Percentiles rank a stretch among this genome's conserved stretches.
phyloP scores from a whole-genome alignment of 352 stramenopile genomes.

The Phytophthora kernoviae region DNA sequence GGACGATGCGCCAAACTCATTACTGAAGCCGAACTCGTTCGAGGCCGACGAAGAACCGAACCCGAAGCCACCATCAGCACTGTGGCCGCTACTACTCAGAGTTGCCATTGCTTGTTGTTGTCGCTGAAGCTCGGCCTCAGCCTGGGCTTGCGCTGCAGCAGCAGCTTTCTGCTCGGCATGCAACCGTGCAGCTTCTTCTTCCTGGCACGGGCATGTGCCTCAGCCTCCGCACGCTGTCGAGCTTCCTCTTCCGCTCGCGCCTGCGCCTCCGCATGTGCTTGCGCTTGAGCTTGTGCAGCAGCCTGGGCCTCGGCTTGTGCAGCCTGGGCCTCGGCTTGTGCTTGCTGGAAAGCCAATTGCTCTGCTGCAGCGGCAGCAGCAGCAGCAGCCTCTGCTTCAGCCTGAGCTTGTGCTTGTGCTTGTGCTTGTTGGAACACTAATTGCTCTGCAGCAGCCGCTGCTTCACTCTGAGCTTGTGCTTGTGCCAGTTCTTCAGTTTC shows the following conservation, averaged over 20 bases:
- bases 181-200: constrained; percentile 31
- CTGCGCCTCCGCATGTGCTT: constrained; percentile 32
- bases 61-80: constrained; percentile 22
- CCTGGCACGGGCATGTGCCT: constrained; percentile 32
- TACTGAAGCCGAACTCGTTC: constrained; percentile 43
- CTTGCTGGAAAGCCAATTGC: constrained; percentile 32
- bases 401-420: constrained; percentile 31
- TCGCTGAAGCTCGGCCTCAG: constrained; percentile 30
- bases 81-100: constrained; percentile 36
- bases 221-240: constrained; percentile 23
- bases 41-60: constrained; percentile 27
- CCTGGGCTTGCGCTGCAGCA: constrained; percentile 24
- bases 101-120: constrained; percentile 28
- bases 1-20: constrained; percentile 18
- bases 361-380: constrained; percentile 13
- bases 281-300: constrained; percentile 29
- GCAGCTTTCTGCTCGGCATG: constrained; percentile 31
- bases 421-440: constrained; percentile 14
- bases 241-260: constrained; percentile 37
- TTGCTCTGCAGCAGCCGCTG: constrained; percentile 25
- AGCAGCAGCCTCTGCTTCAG: constrained; percentile 29
- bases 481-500: constrained; percentile 29
- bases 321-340: constrained; percentile 25
- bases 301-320: constrained; percentile 30
- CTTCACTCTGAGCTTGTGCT: constrained; percentile 27